A percentile compares a stretch with the other conserved stretches of the same genome.
Evolutionary conservation across 345 rosid genomes (phyloP).

Genomic region (sweet orange (Citrus sinensis)): DNA sequence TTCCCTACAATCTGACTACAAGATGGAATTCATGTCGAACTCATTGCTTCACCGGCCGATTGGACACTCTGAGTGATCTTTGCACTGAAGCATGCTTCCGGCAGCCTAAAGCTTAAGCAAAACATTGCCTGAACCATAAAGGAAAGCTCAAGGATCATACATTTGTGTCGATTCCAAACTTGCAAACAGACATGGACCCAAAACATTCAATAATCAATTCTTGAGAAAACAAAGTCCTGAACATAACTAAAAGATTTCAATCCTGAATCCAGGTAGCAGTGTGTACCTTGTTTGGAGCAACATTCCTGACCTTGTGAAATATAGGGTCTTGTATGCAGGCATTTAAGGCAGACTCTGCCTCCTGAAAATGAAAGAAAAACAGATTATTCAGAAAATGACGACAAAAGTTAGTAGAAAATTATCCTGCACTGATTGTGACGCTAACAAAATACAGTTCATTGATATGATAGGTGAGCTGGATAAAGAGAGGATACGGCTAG

Average conservation of each 20-base stretch:
- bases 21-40: not conserved
- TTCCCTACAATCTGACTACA: not conserved
- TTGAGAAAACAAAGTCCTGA: not conserved
- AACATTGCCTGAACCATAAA: constrained; percentile 72
- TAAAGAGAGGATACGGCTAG: not conserved
- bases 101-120: constrained; percentile 89
- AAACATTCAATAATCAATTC: not conserved
- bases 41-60: constrained; percentile 5
- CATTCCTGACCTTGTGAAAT: constrained; percentile 91
- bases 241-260: not conserved
- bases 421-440: not conserved
- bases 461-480: not conserved
- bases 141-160: not conserved
- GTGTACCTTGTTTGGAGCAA: constrained; percentile 94
- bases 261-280: not conserved
- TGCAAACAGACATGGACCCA: not conserved
- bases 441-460: not conserved
- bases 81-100: constrained; percentile 67
- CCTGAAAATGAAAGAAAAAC: constrained; percentile 38
- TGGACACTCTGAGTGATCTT: constrained; percentile 9
- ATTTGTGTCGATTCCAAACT: not conserved
- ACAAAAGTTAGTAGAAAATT: not conserved
- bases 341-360: constrained; percentile 64
- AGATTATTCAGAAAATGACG: not conserved
- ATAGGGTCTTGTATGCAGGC: constrained; percentile 51